A percentile compares a stretch with the other conserved stretches of the same genome.
Evolutionary conservation across 2,329 filamentous ascomycete genomes (phyloP).

Genomic region (Pyrenochaeta sp.): DNA sequence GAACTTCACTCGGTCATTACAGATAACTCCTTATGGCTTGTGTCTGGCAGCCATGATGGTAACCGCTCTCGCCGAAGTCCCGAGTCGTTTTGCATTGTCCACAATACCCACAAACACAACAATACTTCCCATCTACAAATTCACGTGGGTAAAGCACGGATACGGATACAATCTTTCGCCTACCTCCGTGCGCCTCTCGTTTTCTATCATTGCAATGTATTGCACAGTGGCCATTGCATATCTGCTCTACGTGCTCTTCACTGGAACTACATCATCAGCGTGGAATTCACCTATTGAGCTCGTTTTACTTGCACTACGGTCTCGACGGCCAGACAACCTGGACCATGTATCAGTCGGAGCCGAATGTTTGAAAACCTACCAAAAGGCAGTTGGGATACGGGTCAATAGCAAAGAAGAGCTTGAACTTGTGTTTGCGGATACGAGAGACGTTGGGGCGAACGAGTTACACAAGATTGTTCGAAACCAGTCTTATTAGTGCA

Average conservation of each 20-base stretch:
- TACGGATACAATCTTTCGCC: constrained; percentile 9
- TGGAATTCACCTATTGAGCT: constrained; percentile 23
- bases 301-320: constrained; percentile 22
- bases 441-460: not conserved
- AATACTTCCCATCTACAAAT: too few species aligned
- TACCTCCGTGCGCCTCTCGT: constrained; percentile 6
- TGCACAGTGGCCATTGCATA: constrained; percentile 13
- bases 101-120: too few species aligned
- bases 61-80: too few species aligned
- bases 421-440: constrained; percentile 21
- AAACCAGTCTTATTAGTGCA: not conserved
- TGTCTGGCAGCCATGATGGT: too few species aligned
- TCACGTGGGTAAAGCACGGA: not conserved
- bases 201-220: constrained; percentile 13
- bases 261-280: constrained; percentile 19
- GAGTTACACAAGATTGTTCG: not conserved
- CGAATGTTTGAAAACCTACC: constrained; percentile 16
- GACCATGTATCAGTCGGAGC: constrained; percentile 16
- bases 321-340: constrained; percentile 11
- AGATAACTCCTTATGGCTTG: too few species aligned
- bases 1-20: too few species aligned
- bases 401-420: constrained; percentile 12
- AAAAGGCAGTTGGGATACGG: constrained; percentile 18
- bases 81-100: too few species aligned
- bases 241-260: constrained; percentile 12